Base-by-base conservation (phyloP, 306 rosid genomes). In the Senna siamea region DNA sequence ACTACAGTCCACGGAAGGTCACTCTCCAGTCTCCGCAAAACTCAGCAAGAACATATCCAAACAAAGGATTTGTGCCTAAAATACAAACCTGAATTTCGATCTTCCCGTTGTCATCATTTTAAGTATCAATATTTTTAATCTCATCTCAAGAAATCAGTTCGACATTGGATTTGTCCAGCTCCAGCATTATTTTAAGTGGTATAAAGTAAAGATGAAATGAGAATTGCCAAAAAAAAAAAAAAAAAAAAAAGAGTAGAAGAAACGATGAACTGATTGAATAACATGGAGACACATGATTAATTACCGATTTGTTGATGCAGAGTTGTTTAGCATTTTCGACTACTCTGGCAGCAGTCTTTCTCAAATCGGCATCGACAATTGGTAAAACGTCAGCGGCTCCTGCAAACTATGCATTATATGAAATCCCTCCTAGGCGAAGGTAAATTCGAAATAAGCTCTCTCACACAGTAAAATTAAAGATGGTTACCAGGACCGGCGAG, bases 401-500 rank as follows among this genome's bases (percentile, higher is more conserved):
- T 90, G 40, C 38, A 60, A 35, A 17, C n/a, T 17, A n/a, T 10
- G 9, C 20, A 18, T 77, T 15, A 26, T 12, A 37, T 51, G 6
- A 55, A 46, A 30, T 13, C 7, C n/a, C 23, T 8, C 20, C 2
- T 8, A 19, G 48, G 44, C 66, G 20, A 19, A 38, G 9, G n/a
- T 4, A 9, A 15, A 37, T 37, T 10, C 5, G 6, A 7, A 19
- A 60, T 60, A 0, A 60, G 15, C 2, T 32, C 3, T 32, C 3
- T 30, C 14, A 38, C 5, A 15, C 4, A 20, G 5, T 6, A 22
- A 10, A 19, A 0, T 11, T 7, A 15, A 40, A 22, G 41, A 12
- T 19, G 22, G 0, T 41, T 67, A 88, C 97, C 97, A 15, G 92
- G 94, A n/a, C 95, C 97, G n/a, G 81, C 72, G 63, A 90, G 69